These are phyloP conservation scores for Ustanciosporium gigantosporum DNA, from an alignment of 1,284 basidiomycete species.

Conservation along the genomic window DNA sequence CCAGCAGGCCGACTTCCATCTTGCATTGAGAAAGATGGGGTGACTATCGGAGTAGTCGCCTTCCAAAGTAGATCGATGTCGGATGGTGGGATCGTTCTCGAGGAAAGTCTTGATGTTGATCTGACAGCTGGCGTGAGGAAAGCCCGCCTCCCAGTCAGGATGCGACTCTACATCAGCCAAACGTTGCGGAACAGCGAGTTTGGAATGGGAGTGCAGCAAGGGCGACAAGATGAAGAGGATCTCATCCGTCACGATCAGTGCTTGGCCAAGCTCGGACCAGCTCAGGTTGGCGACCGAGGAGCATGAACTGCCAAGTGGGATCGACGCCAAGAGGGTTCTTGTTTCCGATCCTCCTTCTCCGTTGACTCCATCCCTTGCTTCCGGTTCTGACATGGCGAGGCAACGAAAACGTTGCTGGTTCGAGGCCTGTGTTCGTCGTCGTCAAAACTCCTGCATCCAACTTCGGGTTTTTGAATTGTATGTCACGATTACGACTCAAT, in stretches of 20 bases:
- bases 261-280: slow-evolving; percentile 31
- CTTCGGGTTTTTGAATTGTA: no score
- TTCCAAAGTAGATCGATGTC: slow-evolving; percentile 16
- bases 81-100: slow-evolving; percentile 7
- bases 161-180: slow-evolving; percentile 23
- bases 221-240: slow-evolving; percentile 20
- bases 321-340: slow-evolving; percentile 3
- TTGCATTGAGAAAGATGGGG: slow-evolving; percentile 8
- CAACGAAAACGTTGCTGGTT: neutral
- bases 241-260: slow-evolving; percentile 23
- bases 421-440: no score
- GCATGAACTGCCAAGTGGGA: slow-evolving; percentile 13
- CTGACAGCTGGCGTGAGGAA: slow-evolving; percentile 25
- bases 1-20: slow-evolving; percentile 32
- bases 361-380: no score
- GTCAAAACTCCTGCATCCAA: no score
- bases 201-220: slow-evolving; percentile 7
- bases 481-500: no score
- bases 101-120: slow-evolving; percentile 29
- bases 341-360: neutral
- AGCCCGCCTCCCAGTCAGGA: slow-evolving; percentile 21
- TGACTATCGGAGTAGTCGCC: slow-evolving; percentile 22
- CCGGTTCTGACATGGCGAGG: neutral
- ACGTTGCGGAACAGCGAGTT: slow-evolving; percentile 9
- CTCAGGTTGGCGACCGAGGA: slow-evolving; percentile 14